Percentiles rank a stretch among this genome's conserved stretches.
Conservation (phyloP, 371 early-diverging fungal species). For the Lichtheimia corymbifera region DNA sequence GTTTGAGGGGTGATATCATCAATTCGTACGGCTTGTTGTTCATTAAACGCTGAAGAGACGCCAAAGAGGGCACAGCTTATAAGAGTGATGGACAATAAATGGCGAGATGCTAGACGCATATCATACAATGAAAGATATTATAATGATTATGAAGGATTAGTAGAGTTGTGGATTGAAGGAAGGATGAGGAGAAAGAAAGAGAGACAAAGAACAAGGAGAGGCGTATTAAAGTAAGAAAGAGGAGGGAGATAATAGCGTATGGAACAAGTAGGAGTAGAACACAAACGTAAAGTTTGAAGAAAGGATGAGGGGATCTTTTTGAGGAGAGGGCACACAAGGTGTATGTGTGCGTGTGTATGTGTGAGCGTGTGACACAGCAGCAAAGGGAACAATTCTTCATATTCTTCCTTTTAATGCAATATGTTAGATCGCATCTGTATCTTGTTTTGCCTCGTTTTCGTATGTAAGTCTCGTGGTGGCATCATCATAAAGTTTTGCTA, state of each 20-base stretch:
- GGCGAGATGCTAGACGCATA: background rate
- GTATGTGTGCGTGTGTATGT: too few species aligned
- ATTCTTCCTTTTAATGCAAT: conserved; percentile 2
- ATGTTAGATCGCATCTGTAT: background rate
- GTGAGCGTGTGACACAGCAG: conserved; percentile 3
- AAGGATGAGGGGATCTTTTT: background rate
- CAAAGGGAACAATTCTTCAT: conserved; percentile 6
- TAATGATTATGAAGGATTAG: background rate
- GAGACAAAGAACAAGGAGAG: background rate
- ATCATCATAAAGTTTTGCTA: background rate
- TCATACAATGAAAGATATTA: background rate
- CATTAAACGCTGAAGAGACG: background rate
- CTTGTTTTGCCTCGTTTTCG: background rate
- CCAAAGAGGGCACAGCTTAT: background rate
- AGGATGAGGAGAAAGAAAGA: background rate
- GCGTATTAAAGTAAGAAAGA: conserved; percentile 2
- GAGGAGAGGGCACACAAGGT: background rate
- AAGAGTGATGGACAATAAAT: conserved; percentile 2
- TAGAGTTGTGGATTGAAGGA: background rate
- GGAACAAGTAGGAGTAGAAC: background rate
- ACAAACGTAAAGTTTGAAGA: background rate
- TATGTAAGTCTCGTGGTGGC: background rate
- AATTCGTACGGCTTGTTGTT: background rate
- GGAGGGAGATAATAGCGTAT: background rate
- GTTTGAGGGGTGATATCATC: background rate